Conservation (phyloP, 176 grass and related monocot genomes). For the Zea mays region Zm-B73-REFERENCE-NAM-5.0 NC_050101.1:176614001-176614500, state of each 20-base stretch:
- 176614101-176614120: neutral
- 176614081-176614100: conserved; percentile 67
- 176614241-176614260: conserved; percentile 89
- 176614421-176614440: neutral
- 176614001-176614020: conserved; percentile 71
- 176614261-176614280: conserved; percentile 28
- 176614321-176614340: neutral
- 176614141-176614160: neutral
- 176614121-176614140: neutral
- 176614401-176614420: neutral
- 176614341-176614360: neutral
- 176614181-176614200: conserved; percentile 81
- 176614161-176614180: conserved; percentile 54
- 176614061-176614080: conserved; percentile 80
- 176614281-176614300: neutral
- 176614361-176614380: neutral
- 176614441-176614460: neutral
- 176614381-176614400: neutral
- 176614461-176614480: neutral
- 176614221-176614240: conserved; percentile 84
- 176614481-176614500: neutral
- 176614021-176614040: conserved; percentile 68
- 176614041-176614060: conserved; percentile 79
- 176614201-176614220: conserved; percentile 91
- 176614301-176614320: neutral